Conservation (phyloP, 768 basidiomycete species). For the Panus rudis region DNA sequence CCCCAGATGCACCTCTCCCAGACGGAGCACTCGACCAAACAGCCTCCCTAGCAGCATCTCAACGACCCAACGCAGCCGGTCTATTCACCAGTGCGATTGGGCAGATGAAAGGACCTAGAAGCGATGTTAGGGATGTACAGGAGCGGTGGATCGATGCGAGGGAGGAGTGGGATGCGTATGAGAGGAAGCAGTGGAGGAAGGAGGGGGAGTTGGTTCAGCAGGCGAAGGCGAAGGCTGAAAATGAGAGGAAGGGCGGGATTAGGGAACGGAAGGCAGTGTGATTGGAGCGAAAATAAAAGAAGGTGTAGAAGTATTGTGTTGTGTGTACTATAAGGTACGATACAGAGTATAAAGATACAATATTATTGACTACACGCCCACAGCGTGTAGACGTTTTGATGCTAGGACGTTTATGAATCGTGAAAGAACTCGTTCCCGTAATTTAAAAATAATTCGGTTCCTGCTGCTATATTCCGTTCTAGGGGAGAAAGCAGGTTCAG, state of each 20-base stretch:
- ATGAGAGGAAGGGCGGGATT: background rate
- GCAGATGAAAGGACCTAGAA: constrained; percentile 39
- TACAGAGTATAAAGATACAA: too few relatives aligned
- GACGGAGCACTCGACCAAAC: constrained; percentile 27
- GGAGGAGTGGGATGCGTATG: constrained; percentile 77
- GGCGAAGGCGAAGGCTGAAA: constrained; percentile 27
- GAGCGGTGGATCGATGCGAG: constrained; percentile 90
- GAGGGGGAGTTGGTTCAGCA: constrained; percentile 59
- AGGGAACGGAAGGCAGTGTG: background rate
- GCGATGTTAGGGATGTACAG: constrained; percentile 71
- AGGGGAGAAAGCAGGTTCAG: background rate
- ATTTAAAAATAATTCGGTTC: constrained; percentile 48
- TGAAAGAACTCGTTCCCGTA: constrained; percentile 47
- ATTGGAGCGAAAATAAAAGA: background rate
- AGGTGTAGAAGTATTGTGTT: background rate
- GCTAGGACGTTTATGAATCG: too few relatives aligned
- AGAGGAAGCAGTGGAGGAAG: constrained; percentile 68
- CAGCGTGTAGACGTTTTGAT: too few relatives aligned
- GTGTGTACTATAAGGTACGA: too few relatives aligned
- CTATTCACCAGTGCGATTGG: constrained; percentile 65
- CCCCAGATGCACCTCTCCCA: constrained; percentile 25
- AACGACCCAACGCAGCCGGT: constrained; percentile 57
- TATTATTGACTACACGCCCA: too few relatives aligned
- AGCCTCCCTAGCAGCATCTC: constrained; percentile 30
- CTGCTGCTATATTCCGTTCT: constrained; percentile 35